phyloP scores from a whole-genome alignment of 768 basidiomycete genomes.

The Mrakia frigida region DNA sequence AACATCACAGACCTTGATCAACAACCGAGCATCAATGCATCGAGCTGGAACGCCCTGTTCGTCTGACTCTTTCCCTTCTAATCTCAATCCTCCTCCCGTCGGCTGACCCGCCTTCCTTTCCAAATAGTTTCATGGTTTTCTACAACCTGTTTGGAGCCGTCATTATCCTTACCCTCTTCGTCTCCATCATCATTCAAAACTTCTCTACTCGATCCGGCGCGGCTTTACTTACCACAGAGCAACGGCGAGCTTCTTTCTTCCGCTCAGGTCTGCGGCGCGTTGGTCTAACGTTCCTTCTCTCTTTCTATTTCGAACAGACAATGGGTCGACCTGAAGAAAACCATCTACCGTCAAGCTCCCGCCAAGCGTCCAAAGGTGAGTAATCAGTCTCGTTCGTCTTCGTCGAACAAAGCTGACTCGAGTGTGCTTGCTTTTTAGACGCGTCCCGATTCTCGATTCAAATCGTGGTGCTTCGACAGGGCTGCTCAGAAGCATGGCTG shows the following conservation, averaged over 20 bases:
- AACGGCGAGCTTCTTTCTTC: constrained; percentile 43
- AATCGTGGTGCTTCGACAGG: constrained; percentile 85
- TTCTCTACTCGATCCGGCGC: constrained; percentile 81
- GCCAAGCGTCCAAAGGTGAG: constrained; percentile 64
- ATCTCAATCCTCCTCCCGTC: no score
- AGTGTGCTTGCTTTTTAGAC: not conserved
- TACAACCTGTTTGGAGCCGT: constrained; percentile 88
- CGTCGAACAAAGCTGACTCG: not conserved
- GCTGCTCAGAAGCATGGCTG: constrained; percentile 88
- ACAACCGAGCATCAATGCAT: constrained; percentile 67
- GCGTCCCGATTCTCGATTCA: constrained; percentile 54
- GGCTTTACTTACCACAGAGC: constrained; percentile 76
- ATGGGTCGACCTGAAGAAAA: constrained; percentile 88
- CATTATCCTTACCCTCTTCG: constrained; percentile 64
- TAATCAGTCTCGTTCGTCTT: not conserved
- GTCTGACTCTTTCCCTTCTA: no score
- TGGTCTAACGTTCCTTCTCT: not conserved
- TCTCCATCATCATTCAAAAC: constrained; percentile 79
- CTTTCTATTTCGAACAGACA: constrained; percentile 48
- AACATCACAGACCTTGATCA: constrained; percentile 63
- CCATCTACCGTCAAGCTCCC: constrained; percentile 51
- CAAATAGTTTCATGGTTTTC: constrained; percentile 63
- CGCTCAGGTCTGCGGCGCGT: not conserved
- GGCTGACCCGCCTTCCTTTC: no score
- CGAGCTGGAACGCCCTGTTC: constrained; percentile 69